Evolutionary conservation across 345 rosid genomes (phyloP).

Genomic region (Pugionium cornutum): DNA sequence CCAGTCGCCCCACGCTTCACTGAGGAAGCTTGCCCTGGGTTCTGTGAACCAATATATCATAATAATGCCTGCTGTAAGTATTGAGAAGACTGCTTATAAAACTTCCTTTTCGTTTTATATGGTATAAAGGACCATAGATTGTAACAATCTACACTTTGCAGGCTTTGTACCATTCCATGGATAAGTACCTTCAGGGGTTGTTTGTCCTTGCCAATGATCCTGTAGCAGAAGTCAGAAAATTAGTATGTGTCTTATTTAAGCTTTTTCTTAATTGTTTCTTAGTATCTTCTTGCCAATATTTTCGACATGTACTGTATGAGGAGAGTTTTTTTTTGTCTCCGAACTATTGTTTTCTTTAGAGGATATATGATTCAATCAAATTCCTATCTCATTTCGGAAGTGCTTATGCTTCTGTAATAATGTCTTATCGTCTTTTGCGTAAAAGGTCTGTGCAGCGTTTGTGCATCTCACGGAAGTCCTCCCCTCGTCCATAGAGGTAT

Average conservation of each 20-base stretch:
- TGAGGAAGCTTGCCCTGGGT: conserved; percentile 84
- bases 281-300: neutral
- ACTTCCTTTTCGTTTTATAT: neutral
- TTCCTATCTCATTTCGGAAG: neutral
- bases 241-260: conserved; percentile 42
- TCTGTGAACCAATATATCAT: conserved; percentile 85
- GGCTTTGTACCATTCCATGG: conserved; percentile 76
- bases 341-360: neutral
- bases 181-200: conserved; percentile 81
- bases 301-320: neutral
- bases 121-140: conserved; percentile 1
- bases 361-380: conserved; percentile 14
- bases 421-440: conserved; percentile 15
- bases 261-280: conserved; percentile 10
- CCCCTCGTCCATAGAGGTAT: conserved; percentile 77
- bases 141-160: conserved; percentile 37
- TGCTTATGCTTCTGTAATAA: conserved; percentile 12
- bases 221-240: conserved; percentile 78
- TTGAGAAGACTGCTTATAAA: conserved; percentile 12
- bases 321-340: neutral
- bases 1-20: conserved; percentile 78
- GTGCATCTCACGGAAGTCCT: conserved; percentile 81
- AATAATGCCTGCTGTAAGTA: conserved; percentile 96
- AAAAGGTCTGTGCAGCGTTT: conserved; percentile 94
- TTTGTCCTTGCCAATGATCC: conserved; percentile 84